These are phyloP conservation scores for Emydomyces testavorans DNA, from an alignment of 2,329 filamentous ascomycete species.

Conservation along the genomic window DNA sequence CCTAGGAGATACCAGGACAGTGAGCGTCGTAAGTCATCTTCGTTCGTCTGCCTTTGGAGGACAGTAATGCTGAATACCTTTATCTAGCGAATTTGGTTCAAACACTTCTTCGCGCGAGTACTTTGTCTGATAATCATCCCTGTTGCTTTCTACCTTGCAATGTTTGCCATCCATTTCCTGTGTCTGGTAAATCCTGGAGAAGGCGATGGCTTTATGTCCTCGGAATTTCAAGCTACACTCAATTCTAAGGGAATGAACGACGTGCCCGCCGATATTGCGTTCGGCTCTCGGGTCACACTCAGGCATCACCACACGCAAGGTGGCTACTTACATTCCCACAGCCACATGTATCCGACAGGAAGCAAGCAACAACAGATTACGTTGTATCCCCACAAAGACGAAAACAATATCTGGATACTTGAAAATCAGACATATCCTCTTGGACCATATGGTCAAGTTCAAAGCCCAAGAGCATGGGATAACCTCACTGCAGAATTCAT, in stretches of 20 bases:
- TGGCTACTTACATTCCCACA: conserved; percentile 92
- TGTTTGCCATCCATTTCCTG: conserved; percentile 95
- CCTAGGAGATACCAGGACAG: conserved; percentile 75
- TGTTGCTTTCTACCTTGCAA: conserved; percentile 79
- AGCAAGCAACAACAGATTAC: conserved; percentile 99
- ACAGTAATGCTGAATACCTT: background rate
- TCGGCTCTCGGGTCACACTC: conserved; percentile 74
- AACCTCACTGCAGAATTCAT: conserved; percentile 56
- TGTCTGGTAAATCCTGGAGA: conserved; percentile 91
- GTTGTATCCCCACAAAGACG: conserved; percentile 96
- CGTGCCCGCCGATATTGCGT: conserved; percentile 79
- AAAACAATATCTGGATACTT: conserved; percentile 88
- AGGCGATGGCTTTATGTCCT: conserved; percentile 98
- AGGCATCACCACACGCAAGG: conserved; percentile 96
- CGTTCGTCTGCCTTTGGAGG: background rate
- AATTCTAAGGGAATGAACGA: conserved; percentile 96
- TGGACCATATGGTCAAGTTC: conserved; percentile 62
- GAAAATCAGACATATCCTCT: conserved; percentile 95
- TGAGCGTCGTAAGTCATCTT: conserved; percentile 54
- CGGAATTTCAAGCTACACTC: conserved; percentile 93
- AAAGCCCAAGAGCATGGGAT: conserved; percentile 78
- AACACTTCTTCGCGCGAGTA: conserved; percentile 81
- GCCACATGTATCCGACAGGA: conserved; percentile 92
- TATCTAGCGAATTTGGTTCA: conserved; percentile 65
- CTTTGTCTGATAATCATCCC: conserved; percentile 92